Conservation (phyloP, 2,329 filamentous ascomycete species). For the Colletotrichum siamense region DNA sequence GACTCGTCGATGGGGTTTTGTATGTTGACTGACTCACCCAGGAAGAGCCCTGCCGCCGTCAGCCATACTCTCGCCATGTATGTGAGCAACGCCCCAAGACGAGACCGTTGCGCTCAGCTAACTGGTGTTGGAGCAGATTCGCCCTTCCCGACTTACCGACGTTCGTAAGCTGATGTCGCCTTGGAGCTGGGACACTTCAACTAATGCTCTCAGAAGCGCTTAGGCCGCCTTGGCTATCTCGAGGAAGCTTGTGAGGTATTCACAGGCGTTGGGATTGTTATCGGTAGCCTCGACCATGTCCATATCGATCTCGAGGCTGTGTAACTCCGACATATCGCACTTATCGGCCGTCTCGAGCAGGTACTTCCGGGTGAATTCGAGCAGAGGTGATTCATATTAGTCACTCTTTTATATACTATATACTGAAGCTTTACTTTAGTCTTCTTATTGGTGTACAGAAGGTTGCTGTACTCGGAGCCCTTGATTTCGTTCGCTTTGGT, state of each 20-base stretch:
- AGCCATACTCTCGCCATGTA: background rate
- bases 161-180: background rate
- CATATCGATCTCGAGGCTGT: background rate
- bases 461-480: fast-evolving
- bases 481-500: fast-evolving
- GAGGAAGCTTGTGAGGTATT: background rate
- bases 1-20: background rate
- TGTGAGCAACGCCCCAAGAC: background rate
- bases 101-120: background rate
- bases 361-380: no score
- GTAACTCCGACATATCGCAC: fast-evolving
- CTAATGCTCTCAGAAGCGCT: background rate
- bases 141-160: background rate
- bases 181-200: background rate
- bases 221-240: background rate
- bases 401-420: fast-evolving
- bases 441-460: fast-evolving
- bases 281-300: background rate
- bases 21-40: background rate
- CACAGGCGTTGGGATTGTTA: fast-evolving
- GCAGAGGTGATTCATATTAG: no score
- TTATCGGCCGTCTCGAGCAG: no score
- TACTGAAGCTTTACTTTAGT: no score
- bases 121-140: background rate
- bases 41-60: background rate